Evolutionary conservation across 108 stramenopile species (phyloP).

Genomic region (Cyclostephanos tholiformis): DNA sequence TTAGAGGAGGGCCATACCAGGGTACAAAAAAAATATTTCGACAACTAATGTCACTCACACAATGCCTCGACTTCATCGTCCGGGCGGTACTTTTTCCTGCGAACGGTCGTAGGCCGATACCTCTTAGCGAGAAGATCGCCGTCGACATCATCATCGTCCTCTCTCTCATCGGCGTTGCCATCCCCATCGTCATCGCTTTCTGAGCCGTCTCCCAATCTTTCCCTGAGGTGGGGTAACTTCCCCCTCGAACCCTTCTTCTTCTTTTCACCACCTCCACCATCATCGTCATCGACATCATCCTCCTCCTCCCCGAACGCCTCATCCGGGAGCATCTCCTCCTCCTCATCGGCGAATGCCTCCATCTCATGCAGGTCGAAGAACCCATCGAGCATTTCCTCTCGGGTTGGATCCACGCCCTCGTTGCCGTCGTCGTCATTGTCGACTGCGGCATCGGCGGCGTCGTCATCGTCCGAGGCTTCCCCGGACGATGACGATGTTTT

Average conservation of each 20-base stretch:
- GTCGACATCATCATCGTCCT: conserved; percentile 60
- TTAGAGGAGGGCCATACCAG: neutral
- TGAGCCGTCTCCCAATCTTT: conserved; percentile 53
- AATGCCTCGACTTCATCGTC: conserved; percentile 86
- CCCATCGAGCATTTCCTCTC: conserved; percentile 84
- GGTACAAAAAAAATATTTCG: neutral
- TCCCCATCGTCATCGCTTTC: conserved; percentile 59
- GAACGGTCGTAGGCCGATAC: conserved; percentile 30
- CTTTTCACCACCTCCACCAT: conserved; percentile 4
- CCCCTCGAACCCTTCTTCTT: neutral
- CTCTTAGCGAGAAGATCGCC: conserved; percentile 43
- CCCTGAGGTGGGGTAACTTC: conserved; percentile 60
- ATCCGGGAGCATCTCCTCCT: conserved; percentile 80
- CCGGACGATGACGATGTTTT: conserved; percentile 18
- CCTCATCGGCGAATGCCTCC: conserved; percentile 95
- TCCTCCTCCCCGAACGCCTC: conserved; percentile 62
- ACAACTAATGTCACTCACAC: conserved; percentile 16
- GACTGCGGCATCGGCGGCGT: neutral
- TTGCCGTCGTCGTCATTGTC: conserved; percentile 22
- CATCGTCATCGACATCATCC: conserved; percentile 30
- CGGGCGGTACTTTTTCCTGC: conserved; percentile 77
- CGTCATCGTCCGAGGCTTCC: conserved; percentile 5
- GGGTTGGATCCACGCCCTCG: conserved; percentile 64
- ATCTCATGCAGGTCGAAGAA: conserved; percentile 96
- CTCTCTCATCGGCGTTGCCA: conserved; percentile 37